These are phyloP conservation scores for Amesomyces nigricolor DNA, from an alignment of 2,329 filamentous ascomycete species.

Conservation along the genomic window DNA sequence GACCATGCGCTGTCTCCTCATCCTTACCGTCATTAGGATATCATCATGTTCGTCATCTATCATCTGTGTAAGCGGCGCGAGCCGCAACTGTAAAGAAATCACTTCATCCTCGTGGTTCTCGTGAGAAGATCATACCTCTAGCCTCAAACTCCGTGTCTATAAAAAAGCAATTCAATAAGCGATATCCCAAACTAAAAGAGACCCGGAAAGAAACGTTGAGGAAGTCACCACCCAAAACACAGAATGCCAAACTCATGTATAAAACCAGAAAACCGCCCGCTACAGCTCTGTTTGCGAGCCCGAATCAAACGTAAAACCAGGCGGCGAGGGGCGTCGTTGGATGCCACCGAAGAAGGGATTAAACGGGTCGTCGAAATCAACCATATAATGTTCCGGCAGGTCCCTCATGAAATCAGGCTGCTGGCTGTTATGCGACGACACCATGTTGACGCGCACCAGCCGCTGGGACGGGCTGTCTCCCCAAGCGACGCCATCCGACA, in stretches of 20 bases:
- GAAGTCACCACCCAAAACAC: no score
- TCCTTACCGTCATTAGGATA: neutral
- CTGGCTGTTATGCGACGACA: neutral
- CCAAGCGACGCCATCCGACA: neutral
- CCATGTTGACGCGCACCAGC: neutral
- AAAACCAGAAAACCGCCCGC: neutral
- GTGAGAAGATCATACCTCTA: neutral
- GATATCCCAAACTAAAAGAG: neutral
- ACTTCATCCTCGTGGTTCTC: neutral
- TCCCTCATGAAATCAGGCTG: neutral
- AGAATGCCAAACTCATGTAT: neutral
- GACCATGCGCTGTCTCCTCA: no score
- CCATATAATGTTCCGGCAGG: neutral
- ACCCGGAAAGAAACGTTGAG: no score
- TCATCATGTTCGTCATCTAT: neutral
- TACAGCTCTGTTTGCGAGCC: constrained; percentile 5
- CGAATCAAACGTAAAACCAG: constrained; percentile 9
- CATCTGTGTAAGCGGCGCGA: neutral
- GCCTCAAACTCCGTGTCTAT: neutral
- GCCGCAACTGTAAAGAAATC: neutral
- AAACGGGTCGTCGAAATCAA: constrained; percentile 1
- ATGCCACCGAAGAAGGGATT: neutral
- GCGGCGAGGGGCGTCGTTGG: neutral
- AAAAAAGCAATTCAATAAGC: neutral
- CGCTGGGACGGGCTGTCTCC: neutral